Evolutionary conservation across 148 eudicot species (phyloP).

Genomic region (Fagopyrum tataricum): DNA sequence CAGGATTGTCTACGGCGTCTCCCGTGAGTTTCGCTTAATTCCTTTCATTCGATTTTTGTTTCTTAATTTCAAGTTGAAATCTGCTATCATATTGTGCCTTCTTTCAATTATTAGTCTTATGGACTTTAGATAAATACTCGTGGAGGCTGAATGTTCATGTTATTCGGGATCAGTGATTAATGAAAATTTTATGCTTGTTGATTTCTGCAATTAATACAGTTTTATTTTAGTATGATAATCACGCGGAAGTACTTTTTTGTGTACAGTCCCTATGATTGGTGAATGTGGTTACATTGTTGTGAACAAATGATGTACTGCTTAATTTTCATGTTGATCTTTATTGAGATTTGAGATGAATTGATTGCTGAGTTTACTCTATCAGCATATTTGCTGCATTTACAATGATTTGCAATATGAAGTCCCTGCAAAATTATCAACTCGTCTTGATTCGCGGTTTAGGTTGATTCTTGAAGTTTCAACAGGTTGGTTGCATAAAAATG

Average conservation of each 20-base stretch:
- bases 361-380: not conserved
- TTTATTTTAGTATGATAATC: not conserved
- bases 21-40: conserved; percentile 41
- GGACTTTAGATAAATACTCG: not conserved
- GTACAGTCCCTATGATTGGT: not conserved
- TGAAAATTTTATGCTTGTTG: not conserved
- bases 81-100: not conserved
- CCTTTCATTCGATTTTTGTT: conserved; percentile 4
- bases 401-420: not conserved
- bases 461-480: not conserved
- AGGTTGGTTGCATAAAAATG: not conserved
- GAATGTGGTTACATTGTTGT: not conserved
- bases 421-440: not conserved
- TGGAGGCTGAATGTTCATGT: not conserved
- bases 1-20: conserved; percentile 92
- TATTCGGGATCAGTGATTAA: not conserved
- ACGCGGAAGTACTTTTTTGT: not conserved
- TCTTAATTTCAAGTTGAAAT: not conserved
- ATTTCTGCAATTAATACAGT: not conserved
- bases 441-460: not conserved
- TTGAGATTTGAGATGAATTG: not conserved
- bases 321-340: not conserved
- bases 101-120: not conserved
- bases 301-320: too few relatives aligned
- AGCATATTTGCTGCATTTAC: not conserved